Evolutionary conservation across 441 rosid genomes (phyloP), one percentile per base, ranked within the genome.

Genomic region (Capsella rubella): DNA sequence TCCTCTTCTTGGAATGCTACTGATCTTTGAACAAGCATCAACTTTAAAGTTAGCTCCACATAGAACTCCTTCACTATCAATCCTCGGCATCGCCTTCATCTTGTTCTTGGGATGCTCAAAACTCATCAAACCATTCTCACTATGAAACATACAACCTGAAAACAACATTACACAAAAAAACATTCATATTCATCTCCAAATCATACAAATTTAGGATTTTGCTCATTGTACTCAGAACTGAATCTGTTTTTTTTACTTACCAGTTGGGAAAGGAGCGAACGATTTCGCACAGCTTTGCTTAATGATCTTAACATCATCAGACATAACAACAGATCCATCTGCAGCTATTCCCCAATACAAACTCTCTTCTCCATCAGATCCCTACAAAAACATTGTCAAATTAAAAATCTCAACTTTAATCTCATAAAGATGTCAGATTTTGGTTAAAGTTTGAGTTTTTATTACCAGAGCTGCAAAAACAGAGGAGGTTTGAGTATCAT

Each of bases 321-420:
- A 85, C 52, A 87, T 89, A 4, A 85, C 89, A 21, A 89, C 89
- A 49, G 93, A 89, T 0, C 93, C 93, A 73, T 87, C 91, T 0
- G 82, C 89, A 46, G 93, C 87, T 39, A 89, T 84, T n/a, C 93
- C 93, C 91, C 91, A 87, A 72, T 85, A 87, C 29, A 89, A 83
- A 78, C 74, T 81, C 64, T 82, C 93, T 70, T 85, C 92, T 21
- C 91, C 93, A 76, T 89, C 89, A 70, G 91, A 83, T n/a, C 89
- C 86, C 92, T 86, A 43, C 35, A 13, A 8, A 72, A 55, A 55
- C 40, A 55, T 55, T 31, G 21, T 25, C 15, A 64, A n/a, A 52
- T 8, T 4, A 1, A 21, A 1, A 32, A 5, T 4, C 28, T 6
- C 9, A 34, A 29, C 31, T 29, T 29, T 29, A 29, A 21, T 21